Conservation (phyloP, 2,329 filamentous ascomycete genomes). For the Ceratocystis cubensis region DNA sequence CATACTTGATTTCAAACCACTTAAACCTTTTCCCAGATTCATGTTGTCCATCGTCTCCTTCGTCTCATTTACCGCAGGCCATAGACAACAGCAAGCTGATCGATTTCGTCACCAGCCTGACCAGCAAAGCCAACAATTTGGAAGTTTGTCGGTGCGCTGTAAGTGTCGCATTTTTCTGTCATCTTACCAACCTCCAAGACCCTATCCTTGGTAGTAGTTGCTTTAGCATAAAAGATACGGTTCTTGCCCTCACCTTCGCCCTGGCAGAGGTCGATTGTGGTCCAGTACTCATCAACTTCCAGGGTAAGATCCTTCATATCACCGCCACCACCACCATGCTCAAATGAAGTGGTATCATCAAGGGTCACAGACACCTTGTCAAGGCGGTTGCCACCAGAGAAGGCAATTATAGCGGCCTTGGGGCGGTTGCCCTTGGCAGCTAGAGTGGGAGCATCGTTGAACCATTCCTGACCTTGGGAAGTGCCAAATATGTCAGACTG, state of each 20-base stretch:
- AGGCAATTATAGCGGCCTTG: conserved; percentile 31
- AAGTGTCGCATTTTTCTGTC: conserved; percentile 37
- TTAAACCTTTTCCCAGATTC: too few species aligned
- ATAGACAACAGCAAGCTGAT: conserved; percentile 40
- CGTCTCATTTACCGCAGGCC: conserved; percentile 29
- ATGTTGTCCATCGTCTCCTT: too few species aligned
- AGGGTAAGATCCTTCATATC: conserved; percentile 33
- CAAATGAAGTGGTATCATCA: conserved; percentile 35
- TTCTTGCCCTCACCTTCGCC: conserved; percentile 35
- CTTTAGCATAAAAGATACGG: conserved; percentile 44
- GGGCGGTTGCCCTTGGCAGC: conserved; percentile 26
- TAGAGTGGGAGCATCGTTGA: conserved; percentile 39
- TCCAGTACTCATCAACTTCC: conserved; percentile 37
- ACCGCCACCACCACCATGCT: conserved; percentile 44
- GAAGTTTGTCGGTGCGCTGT: conserved; percentile 37
- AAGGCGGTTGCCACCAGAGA: conserved; percentile 38
- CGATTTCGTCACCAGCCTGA: conserved; percentile 42
- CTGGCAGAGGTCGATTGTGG: conserved; percentile 37
- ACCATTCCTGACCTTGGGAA: conserved; percentile 37
- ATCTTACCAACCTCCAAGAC: conserved; percentile 34
- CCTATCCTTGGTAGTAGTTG: conserved; percentile 38
- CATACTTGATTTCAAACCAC: too few species aligned
- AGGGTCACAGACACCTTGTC: conserved; percentile 40
- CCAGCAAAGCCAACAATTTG: conserved; percentile 43
- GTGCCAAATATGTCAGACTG: conserved; percentile 38